A percentile compares a stretch with the other conserved stretches of the same genome.
Conservation (phyloP, 306 rosid species). For the Pueraria montana region DNA sequence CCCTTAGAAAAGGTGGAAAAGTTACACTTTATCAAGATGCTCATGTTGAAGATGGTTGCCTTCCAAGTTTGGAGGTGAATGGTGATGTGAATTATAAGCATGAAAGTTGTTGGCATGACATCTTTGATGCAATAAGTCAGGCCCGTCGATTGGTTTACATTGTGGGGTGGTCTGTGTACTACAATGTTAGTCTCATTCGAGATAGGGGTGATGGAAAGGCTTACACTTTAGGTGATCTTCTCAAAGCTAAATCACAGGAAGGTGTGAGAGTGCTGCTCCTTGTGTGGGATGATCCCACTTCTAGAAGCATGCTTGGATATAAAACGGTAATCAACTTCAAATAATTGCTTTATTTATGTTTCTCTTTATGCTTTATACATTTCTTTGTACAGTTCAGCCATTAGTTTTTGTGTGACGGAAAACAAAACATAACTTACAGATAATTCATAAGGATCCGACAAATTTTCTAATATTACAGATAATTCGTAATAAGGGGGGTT, state of each 20-base stretch:
- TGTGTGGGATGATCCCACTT: constrained; percentile 96
- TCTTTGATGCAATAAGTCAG: constrained; percentile 72
- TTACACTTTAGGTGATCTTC: constrained; percentile 76
- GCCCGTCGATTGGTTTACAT: constrained; percentile 81
- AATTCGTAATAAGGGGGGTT: no score
- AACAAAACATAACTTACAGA: not conserved
- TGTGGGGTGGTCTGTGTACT: constrained; percentile 91
- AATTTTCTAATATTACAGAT: no score
- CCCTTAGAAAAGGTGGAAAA: constrained; percentile 77
- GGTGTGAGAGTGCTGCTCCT: constrained; percentile 92
- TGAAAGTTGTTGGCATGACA: constrained; percentile 78
- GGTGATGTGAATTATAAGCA: constrained; percentile 61
- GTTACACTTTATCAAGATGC: constrained; percentile 94
- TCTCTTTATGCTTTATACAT: not conserved
- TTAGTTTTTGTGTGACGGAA: not conserved
- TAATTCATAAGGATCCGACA: no score
- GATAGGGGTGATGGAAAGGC: constrained; percentile 48
- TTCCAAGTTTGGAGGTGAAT: constrained; percentile 64
- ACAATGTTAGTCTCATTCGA: constrained; percentile 74
- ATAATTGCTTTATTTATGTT: not conserved
- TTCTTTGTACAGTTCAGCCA: not conserved
- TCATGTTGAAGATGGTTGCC: constrained; percentile 68
- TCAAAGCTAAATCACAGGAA: constrained; percentile 84
- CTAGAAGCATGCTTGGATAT: constrained; percentile 71
- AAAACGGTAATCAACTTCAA: constrained; percentile 63